Evolutionary conservation across 2,329 filamentous ascomycete genomes (phyloP).

Genomic region (Talaromyces sp.): DNA sequence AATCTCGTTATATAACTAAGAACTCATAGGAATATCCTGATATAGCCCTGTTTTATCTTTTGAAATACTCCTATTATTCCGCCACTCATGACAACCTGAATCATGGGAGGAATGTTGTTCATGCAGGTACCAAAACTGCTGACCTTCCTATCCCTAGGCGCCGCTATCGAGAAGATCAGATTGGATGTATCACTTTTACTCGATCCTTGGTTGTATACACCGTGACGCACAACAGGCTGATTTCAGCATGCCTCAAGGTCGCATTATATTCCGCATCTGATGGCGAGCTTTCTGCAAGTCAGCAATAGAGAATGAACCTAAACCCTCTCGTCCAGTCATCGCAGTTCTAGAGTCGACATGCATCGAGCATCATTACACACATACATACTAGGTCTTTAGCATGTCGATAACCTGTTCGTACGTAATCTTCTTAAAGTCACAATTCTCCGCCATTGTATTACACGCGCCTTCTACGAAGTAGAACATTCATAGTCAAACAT

Average conservation of each 20-base stretch:
- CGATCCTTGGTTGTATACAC: neutral
- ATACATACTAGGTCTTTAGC: neutral
- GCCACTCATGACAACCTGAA: neutral
- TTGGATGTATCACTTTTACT: neutral
- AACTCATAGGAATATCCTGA: neutral
- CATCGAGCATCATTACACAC: neutral
- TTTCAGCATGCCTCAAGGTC: neutral
- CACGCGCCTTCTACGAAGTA: neutral
- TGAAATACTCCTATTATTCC: neutral
- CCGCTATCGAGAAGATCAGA: neutral
- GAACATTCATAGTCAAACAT: neutral
- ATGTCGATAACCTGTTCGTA: neutral
- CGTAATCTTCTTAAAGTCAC: neutral
- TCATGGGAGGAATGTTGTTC: conserved; percentile 2
- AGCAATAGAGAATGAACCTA: neutral
- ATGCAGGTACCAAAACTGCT: conserved; percentile 7
- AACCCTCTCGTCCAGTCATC: neutral
- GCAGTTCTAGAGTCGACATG: neutral
- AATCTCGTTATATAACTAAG: too few species aligned
- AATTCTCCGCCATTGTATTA: conserved; percentile 2
- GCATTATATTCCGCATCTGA: neutral
- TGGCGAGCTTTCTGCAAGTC: neutral
- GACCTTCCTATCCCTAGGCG: neutral
- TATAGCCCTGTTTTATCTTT: neutral
- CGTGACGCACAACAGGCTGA: too few species aligned